Evolutionary conservation across 768 basidiomycete species (phyloP).

Genomic region (Trametes cubensis): DNA sequence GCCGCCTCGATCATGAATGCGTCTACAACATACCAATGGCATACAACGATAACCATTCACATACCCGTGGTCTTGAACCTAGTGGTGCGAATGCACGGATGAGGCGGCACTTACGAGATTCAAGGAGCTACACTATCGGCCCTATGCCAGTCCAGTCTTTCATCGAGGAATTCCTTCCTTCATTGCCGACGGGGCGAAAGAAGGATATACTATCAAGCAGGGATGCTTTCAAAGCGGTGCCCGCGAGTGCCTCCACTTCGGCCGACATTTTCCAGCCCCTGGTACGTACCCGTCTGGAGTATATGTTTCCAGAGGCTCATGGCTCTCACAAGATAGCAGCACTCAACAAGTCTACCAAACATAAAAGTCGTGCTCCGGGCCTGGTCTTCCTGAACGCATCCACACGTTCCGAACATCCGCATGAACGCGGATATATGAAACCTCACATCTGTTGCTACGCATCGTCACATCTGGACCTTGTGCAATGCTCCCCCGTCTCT

Average conservation of each 20-base stretch:
- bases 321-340: background rate
- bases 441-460: slow-evolving; percentile 14
- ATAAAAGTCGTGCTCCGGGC: slow-evolving; percentile 3
- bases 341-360: background rate
- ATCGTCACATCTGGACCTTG: background rate
- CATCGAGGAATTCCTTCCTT: background rate
- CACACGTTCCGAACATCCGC: background rate
- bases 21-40: background rate
- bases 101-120: background rate
- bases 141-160: background rate
- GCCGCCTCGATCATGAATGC: too few relatives aligned
- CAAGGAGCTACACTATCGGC: background rate
- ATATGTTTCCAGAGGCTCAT: background rate
- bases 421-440: background rate
- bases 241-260: background rate
- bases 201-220: background rate
- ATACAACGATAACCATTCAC: background rate
- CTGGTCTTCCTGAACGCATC: slow-evolving; percentile 1
- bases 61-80: background rate
- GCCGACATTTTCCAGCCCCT: background rate
- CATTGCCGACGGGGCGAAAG: background rate
- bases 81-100: background rate
- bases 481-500: background rate
- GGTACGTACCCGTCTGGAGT: background rate
- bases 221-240: background rate